Evolutionary conservation across 2,329 filamentous ascomycete genomes (phyloP).

Genomic region (Calonectria pseudoturangicola): DNA sequence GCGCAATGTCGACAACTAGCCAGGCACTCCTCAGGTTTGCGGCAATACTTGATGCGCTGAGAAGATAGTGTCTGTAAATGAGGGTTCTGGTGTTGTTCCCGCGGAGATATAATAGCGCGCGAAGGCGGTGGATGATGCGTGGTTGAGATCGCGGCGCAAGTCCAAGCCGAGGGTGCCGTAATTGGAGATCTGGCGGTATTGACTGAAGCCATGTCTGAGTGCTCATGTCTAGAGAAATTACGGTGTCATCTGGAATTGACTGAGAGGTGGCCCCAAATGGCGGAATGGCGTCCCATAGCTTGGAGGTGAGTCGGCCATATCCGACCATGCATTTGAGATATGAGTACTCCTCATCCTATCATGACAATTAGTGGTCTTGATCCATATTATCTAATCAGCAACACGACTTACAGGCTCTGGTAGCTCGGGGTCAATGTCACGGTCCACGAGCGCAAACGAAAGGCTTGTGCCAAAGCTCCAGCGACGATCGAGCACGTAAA

Average conservation of each 20-base stretch:
- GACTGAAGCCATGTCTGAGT: slow-evolving; percentile 67
- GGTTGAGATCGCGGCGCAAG: slow-evolving; percentile 57
- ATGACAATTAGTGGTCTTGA: neutral
- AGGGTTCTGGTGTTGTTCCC: slow-evolving; percentile 67
- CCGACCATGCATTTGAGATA: slow-evolving; percentile 69
- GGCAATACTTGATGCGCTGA: slow-evolving; percentile 61
- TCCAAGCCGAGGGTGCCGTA: slow-evolving; percentile 62
- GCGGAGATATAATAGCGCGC: slow-evolving; percentile 65
- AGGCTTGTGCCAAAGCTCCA: slow-evolving; percentile 72
- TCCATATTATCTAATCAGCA: neutral
- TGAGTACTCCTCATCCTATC: slow-evolving; percentile 57
- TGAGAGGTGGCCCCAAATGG: slow-evolving; percentile 59
- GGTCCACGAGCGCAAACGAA: slow-evolving; percentile 68
- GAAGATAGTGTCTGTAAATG: slow-evolving; percentile 65
- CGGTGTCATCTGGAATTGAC: slow-evolving; percentile 62
- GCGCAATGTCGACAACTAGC: slow-evolving; percentile 60
- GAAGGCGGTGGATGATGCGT: slow-evolving; percentile 62
- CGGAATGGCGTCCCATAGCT: slow-evolving; percentile 67
- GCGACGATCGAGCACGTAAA: slow-evolving; percentile 70
- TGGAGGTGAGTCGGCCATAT: slow-evolving; percentile 67
- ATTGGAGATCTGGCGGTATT: slow-evolving; percentile 63
- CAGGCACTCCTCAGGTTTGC: slow-evolving; percentile 59
- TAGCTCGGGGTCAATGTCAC: slow-evolving; percentile 69
- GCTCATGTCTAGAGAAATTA: slow-evolving; percentile 62
- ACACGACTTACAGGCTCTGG: slow-evolving; percentile 62